Base-by-base conservation (phyloP, 2,329 filamentous ascomycete genomes). In the Aspergillus tubingensis region DNA sequence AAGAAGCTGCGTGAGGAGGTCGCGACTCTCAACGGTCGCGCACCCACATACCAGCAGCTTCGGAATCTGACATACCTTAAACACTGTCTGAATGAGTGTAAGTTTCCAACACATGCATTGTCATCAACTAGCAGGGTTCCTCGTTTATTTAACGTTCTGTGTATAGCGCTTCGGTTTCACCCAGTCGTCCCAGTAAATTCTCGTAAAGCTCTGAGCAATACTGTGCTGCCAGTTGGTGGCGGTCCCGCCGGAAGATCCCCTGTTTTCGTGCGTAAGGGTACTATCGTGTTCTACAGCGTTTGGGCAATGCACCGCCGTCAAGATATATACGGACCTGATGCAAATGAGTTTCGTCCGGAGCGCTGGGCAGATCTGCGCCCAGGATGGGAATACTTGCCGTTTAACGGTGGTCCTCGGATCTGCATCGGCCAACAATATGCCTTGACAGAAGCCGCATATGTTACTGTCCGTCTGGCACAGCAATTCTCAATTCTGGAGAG, bases 291-390 rank as follows among this genome's bases (percentile, higher is more conserved):
- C 49, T 94, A 91, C 79, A 86, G 81, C 49, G 81, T 89, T 0
- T 83, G 91, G 54, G 76, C 85, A 5, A 90, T 94, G 89, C 90
- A 94, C 70, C 85, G 90, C 1, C 85, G 88, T 10, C 68, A 70
- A n/a, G 80, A 82, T 54, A 69, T 77, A 56, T 83, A 72, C 55
- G 80, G 80, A 0, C 44, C 67, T 3, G 80, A 83, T 52, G 78
- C 77, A 5, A 67, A 79, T 1, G 76, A 76, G 19, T 85, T 79
- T 70, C 72, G 72, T 39, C 83, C 82, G 0, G 82, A 83, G 70
- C 74, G 82, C 39, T 83, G 80, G 81, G 77, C 75, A 25, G 60
- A 65, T 49, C 30, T 66, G 6, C 57, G 58, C 8, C 67, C 66
- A 10, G 66, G 71, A 5, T 76, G 72, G 73, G 70, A 68, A 25